Conservation (phyloP, 129 eudicot species). For the Artemisia tridentata region DNA sequence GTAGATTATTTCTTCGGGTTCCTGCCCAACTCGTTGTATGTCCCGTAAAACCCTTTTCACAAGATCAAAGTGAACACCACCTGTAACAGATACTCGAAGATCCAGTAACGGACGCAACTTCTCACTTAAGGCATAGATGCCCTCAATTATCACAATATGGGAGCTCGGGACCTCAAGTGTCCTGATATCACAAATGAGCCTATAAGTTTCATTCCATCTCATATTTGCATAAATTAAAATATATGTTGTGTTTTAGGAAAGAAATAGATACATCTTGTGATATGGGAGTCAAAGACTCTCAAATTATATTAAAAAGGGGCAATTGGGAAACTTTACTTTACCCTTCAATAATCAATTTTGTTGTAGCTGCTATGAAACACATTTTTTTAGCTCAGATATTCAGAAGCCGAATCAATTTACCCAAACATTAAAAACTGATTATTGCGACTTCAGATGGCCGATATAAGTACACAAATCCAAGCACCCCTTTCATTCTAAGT, state of each 20-base stretch:
- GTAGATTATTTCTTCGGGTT: conserved; percentile 87
- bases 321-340: too few species aligned
- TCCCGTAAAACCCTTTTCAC: too few species aligned
- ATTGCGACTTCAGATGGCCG: background rate
- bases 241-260: too few species aligned
- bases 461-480: background rate
- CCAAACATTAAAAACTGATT: background rate
- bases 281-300: too few species aligned
- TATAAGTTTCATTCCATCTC: too few species aligned
- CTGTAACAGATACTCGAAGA: conserved; percentile 93
- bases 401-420: background rate
- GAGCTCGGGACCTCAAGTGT: conserved; percentile 89
- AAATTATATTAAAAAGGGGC: too few species aligned
- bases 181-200: too few species aligned
- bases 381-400: background rate
- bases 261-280: too few species aligned
- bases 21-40: conserved; percentile 97
- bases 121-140: conserved; percentile 90
- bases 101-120: conserved; percentile 76
- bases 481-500: too few species aligned
- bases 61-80: too few species aligned
- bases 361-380: conserved; percentile 5
- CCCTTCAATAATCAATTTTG: background rate
- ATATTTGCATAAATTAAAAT: too few species aligned
- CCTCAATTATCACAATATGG: conserved; percentile 85